A percentile compares a stretch with the other conserved stretches of the same genome.
phyloP scores from a whole-genome alignment of 768 basidiomycete species.

The Naganishia onofrii region DNA sequence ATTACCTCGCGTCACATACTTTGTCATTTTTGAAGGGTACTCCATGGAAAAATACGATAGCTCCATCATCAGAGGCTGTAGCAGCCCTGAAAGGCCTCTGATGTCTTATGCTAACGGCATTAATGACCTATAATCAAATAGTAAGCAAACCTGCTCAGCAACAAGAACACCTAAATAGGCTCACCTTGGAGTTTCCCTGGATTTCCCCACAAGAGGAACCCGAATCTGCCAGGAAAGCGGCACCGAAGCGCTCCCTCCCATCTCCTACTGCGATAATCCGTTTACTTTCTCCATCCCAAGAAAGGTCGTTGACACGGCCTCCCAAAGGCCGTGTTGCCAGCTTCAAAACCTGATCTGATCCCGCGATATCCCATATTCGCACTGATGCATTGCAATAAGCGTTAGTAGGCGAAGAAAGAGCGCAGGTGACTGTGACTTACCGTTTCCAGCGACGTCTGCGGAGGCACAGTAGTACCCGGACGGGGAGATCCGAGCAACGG shows the following conservation, averaged over 20 bases:
- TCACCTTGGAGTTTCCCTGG: constrained; percentile 80
- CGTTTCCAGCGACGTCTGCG: constrained; percentile 75
- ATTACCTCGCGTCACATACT: constrained; percentile 51
- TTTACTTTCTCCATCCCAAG: constrained; percentile 95
- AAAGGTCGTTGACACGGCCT: constrained; percentile 75
- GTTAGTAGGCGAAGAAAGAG: constrained; percentile 6
- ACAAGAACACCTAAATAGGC: constrained; percentile 4
- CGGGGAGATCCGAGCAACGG: constrained; percentile 85
- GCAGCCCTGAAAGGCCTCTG: constrained; percentile 88
- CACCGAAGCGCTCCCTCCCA: constrained; percentile 69
- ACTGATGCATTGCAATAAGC: constrained; percentile 56
- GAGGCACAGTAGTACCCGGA: constrained; percentile 95
- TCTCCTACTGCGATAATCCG: constrained; percentile 93
- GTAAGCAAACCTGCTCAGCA: not conserved
- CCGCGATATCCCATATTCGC: constrained; percentile 87
- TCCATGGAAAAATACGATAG: constrained; percentile 80
- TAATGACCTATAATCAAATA: constrained; percentile 64
- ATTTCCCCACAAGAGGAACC: constrained; percentile 68
- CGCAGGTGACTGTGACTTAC: constrained; percentile 54
- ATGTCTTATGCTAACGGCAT: constrained; percentile 79
- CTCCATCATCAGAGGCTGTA: constrained; percentile 79
- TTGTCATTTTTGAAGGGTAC: constrained; percentile 87
- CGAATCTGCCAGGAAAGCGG: constrained; percentile 26
- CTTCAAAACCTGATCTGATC: constrained; percentile 77
- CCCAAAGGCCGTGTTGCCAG: constrained; percentile 46